Evolutionary conservation across 2,329 filamentous ascomycete genomes (phyloP), one percentile per base, ranked within the genome.

Genomic region (Fusarium secorum): DNA sequence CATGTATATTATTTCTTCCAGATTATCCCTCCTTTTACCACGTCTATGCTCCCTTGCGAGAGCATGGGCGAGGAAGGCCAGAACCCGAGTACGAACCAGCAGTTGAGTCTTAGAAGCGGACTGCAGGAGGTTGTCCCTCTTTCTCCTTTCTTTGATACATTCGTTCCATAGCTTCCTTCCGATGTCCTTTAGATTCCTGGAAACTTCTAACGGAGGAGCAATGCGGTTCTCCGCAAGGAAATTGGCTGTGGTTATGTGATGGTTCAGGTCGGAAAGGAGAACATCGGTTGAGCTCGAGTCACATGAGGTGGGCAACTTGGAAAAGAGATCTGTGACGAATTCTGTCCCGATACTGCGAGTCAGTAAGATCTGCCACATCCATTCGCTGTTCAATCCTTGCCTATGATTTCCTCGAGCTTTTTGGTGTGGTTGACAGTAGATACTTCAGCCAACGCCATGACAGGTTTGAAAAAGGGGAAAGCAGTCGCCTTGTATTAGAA

Each of bases 1-100:
- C 24, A 93, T 78, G 60, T 91, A 87, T 33, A 89, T 77, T 20
- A 85, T 75, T 66, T 86, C 82, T 41, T 76, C 79, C 46, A 74
- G 68, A 22, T 57, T 73, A 24, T 76, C 73, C 48, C 74, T 73
- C 26, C 65, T 75, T 48, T 67, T 73, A 57, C 70, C 63, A 20
- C 55, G 72, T 45, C 76, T 65, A 65, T 61, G 79, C 75, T 73
- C 86, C 82, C 62, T 87, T 6, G 72, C 87, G 45, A 87, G 82
- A 45, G 91, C 88, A 18, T 97, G 82, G 60, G 95, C 79, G 18
- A 90, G 81, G 74, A 93, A 94, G 1, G 92, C 87, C 72, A 95
- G 82, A 4, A 86, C 78, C 44, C 86, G 83, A 17, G 80, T 79
- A 18, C 82, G 76, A 11, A 82, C 69, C 4, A 86, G 71, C 32